Evolutionary conservation across 306 rosid genomes (phyloP).

Genomic region (Cucumis hystrix): DNA sequence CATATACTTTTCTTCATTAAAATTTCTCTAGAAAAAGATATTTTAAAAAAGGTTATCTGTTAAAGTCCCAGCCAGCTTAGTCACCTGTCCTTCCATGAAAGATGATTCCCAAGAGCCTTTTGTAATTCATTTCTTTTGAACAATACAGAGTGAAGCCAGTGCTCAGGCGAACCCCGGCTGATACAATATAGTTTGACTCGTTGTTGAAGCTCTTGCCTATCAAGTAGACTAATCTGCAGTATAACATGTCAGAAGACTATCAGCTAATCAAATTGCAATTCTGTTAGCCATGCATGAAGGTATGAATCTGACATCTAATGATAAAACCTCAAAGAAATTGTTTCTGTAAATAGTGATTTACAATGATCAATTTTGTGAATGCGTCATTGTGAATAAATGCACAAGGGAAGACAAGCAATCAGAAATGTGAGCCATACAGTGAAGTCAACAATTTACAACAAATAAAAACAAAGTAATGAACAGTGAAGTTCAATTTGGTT

Average conservation of each 20-base stretch:
- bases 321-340: background rate
- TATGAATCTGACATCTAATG: background rate
- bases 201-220: constrained; percentile 88
- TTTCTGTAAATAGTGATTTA: background rate
- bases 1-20: no score
- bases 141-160: constrained; percentile 59
- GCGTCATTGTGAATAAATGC: background rate
- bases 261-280: background rate
- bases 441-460: background rate
- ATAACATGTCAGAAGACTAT: background rate
- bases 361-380: background rate
- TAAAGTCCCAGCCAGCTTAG: constrained; percentile 4
- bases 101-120: constrained; percentile 93
- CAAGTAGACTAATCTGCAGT: constrained; percentile 80
- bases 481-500: background rate
- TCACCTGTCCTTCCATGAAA: constrained; percentile 92
- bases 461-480: background rate
- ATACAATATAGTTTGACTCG: constrained; percentile 46
- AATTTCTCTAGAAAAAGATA: background rate
- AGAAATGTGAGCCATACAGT: background rate
- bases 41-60: background rate
- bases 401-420: background rate
- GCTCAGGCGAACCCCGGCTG: constrained; percentile 65
- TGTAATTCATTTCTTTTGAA: constrained; percentile 74
- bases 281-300: background rate